Evolutionary conservation across 1,139 yeast genomes (phyloP), one percentile per base, ranked within the genome.

Genomic region (Saccharomyces hybrid): DNA sequence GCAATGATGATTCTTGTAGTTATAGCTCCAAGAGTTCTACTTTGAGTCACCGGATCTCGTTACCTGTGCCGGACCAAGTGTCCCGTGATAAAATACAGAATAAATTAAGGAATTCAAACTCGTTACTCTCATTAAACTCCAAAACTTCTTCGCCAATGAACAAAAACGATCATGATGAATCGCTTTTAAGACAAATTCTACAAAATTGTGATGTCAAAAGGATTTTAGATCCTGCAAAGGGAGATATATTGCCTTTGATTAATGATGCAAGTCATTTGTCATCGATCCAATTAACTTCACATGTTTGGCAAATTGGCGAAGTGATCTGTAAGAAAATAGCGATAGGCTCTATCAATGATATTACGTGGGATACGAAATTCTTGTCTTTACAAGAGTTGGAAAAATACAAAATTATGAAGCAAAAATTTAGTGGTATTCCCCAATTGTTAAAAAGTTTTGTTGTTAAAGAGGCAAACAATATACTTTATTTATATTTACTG

Each of bases 11-110:
- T n/a, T 51, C 58, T 2, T 56, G 60, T 2, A 58, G 58, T 26
- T 55, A 59, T 14, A 60, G 61, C 12, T 48, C 50, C 6, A 47
- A 34, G 26, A 38, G 19, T 29, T 46, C 53, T 11, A 21, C 48
- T 3, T 48, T 50, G 21, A 62, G 58, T 14, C 61, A 62, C 2
- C 63, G 61, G 67, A 82, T 82, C n/a, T 81, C 86, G 2, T 66
- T 80, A 55, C 87, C 86, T 0, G 74, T 78, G 2, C 83, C 84
- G 6, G 80, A 78, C 55, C 78, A 77, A 41, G 76, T 75, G 12
- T 78, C 85, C 11, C 73, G 82, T 49, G 82, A 78, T 59, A 81
- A 80, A 60, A 71, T 82, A 51, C 75, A 77, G 59, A 75, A 75
- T 57, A 82, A 79, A 61, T 69, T 82, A 51, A 74, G 76, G 57